phyloP scores from a whole-genome alignment of 352 stramenopile genomes.

The Globisporangium polare region DNA sequence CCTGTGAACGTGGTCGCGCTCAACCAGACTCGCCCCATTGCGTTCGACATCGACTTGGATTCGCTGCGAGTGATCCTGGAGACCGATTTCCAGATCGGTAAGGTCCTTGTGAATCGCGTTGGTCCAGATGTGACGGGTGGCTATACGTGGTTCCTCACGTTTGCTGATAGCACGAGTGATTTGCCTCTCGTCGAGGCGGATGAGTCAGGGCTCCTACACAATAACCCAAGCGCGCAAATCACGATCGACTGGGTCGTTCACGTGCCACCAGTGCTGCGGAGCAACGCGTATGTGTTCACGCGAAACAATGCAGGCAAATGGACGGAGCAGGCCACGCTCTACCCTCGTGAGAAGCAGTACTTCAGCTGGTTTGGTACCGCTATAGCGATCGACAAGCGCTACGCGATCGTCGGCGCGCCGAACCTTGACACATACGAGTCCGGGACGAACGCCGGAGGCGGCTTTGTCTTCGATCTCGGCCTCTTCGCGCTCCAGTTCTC shows the following conservation, averaged over 20 bases:
- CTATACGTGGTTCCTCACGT: slow-evolving; percentile 86
- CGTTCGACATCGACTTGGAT: slow-evolving; percentile 39
- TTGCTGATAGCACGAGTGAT: slow-evolving; percentile 47
- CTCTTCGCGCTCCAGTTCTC: slow-evolving; percentile 87
- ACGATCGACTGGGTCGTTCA: slow-evolving; percentile 38
- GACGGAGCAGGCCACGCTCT: slow-evolving; percentile 91
- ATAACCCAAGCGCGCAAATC: slow-evolving; percentile 20
- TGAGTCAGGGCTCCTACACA: slow-evolving; percentile 23
- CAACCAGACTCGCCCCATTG: slow-evolving; percentile 44
- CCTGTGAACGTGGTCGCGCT: slow-evolving; percentile 17
- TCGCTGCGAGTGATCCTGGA: slow-evolving; percentile 55
- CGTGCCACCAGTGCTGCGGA: slow-evolving; percentile 54
- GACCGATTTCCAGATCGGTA: slow-evolving; percentile 62
- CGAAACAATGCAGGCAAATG: slow-evolving; percentile 48
- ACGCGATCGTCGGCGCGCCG: slow-evolving; percentile 86
- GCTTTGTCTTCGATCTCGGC: slow-evolving; percentile 88
- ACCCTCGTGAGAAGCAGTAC: slow-evolving; percentile 89
- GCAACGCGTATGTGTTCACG: slow-evolving; percentile 68
- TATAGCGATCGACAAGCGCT: slow-evolving; percentile 79
- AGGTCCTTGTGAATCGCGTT: slow-evolving; percentile 64
- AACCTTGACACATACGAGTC: slow-evolving; percentile 91
- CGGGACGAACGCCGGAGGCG: slow-evolving; percentile 90
- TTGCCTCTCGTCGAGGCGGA: slow-evolving; percentile 58
- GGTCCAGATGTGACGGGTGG: slow-evolving; percentile 42
- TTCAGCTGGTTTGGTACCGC: slow-evolving; percentile 84